Base-by-base conservation (phyloP, 2,329 filamentous ascomycete species). In the Neophaeococcomyces aloes region DNA sequence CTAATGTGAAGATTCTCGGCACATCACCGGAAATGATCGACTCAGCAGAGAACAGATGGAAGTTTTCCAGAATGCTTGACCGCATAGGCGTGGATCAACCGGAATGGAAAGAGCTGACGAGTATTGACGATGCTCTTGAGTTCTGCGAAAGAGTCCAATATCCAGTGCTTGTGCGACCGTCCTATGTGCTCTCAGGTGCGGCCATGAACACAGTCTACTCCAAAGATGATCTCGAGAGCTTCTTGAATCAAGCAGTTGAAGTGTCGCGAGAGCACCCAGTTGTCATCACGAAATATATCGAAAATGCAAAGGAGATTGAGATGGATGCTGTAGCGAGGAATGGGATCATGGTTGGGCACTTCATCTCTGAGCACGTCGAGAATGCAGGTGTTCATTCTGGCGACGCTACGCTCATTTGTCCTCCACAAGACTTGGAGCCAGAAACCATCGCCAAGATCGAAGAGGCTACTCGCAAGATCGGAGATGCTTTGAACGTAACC, bases 191-290 rank as follows among this genome's bases (percentile, higher is more conserved):
- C 4, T 96, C 91, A 1, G 91, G 91, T 53, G 91, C 91, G 37
- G 91, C 91, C 14, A 98, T 98, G 91, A 98, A 96, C 72, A 96
- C 91, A 0, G 91, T 96, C 29, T 96, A 96, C 70, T 95, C 89
- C 0, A 81, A 93, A 68, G 83, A 89, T 60, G 91, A 96, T 61
- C 71, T 98, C 46, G 84, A 86, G 56, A 81, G 74, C 58, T 96
- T 93, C 65, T 73, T 98, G 34, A 78, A 84, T 52, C 89, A 96
- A 66, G 91, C 91, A 42, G 85, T 78, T 5, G 88, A 94, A 53
- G 91, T 98, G 36, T 96, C 91, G 4, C 80, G 85, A 50, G 89
- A 96, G 50, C 86, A 96, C 63, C 91, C 91, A 1, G 91, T 98
- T 8, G 91, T 98, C 49, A 96, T 98, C 59, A 96, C 89, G 48